These are phyloP conservation scores for Hypseocharis bilobata DNA, from an alignment of 441 rosid genomes.

Conservation along the genomic window DNA sequence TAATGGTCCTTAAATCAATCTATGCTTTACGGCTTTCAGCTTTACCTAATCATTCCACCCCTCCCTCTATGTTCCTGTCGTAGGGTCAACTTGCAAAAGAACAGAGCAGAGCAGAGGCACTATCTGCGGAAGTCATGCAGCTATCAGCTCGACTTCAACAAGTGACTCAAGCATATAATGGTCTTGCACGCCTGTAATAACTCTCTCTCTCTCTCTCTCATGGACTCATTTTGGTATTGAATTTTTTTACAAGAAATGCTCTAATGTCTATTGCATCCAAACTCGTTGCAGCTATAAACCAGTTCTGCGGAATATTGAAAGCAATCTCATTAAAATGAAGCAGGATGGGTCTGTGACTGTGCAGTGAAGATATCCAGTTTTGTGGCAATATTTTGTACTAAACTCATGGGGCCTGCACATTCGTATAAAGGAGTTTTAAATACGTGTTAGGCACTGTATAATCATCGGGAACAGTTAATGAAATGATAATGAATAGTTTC, in stretches of 20 bases:
- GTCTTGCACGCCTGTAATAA: constrained; percentile 66
- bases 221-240: background rate
- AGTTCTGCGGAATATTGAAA: constrained; percentile 68
- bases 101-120: constrained; percentile 73
- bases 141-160: constrained; percentile 69
- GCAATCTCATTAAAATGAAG: constrained; percentile 74
- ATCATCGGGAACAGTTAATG: background rate
- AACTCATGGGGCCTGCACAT: background rate
- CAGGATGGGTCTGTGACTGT: constrained; percentile 53
- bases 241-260: background rate
- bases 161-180: constrained; percentile 68
- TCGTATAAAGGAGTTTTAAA: background rate
- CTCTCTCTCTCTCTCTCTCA: background rate
- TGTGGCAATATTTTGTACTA: too few relatives aligned
- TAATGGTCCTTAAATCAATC: too few relatives aligned
- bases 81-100: constrained; percentile 74
- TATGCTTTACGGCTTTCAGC: too few relatives aligned
- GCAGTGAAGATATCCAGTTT: constrained; percentile 24
- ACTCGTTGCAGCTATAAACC: constrained; percentile 71
- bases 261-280: constrained; percentile 10
- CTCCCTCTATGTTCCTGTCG: background rate
- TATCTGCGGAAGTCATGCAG: constrained; percentile 76
- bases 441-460: too few relatives aligned
- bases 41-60: too few relatives aligned
- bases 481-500: background rate